Evolutionary conservation across 2,329 filamentous ascomycete species (phyloP).

Genomic region (Phyllosticta ampelicida): DNA sequence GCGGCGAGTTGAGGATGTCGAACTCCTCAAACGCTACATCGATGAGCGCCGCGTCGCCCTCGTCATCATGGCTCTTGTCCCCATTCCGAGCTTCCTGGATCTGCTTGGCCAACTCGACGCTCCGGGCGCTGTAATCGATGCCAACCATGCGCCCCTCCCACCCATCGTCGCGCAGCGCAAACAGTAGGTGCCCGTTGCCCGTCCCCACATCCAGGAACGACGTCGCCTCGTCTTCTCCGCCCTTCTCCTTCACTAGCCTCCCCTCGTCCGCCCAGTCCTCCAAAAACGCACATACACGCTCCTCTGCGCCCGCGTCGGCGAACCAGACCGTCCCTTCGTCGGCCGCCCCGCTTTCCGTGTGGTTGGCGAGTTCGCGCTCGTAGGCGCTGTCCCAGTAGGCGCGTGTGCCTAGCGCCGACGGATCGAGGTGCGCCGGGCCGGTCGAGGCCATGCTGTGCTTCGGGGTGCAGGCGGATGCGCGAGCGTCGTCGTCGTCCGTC

Average conservation of each 20-base stretch:
- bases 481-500: too few species aligned
- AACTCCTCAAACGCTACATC: conserved; percentile 41
- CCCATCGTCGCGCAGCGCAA: conserved; percentile 58
- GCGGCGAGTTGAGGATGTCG: conserved; percentile 38
- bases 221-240: conserved; percentile 21
- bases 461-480: too few species aligned
- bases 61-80: conserved; percentile 15
- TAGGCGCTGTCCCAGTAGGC: conserved; percentile 55
- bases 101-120: conserved; percentile 60
- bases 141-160: conserved; percentile 67
- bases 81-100: conserved; percentile 36
- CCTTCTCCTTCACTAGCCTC: conserved; percentile 30
- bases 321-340: conserved; percentile 95
- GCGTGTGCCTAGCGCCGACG: conserved; percentile 75
- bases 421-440: conserved; percentile 44
- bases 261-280: conserved; percentile 41
- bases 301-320: conserved; percentile 79
- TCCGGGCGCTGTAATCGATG: conserved; percentile 74
- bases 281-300: conserved; percentile 60
- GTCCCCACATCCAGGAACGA: conserved; percentile 80
- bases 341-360: conserved; percentile 52
- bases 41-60: conserved; percentile 14
- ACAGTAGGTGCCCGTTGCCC: conserved; percentile 87
- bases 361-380: conserved; percentile 58
- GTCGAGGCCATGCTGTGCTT: too few species aligned